Percentiles rank a stretch among this genome's conserved stretches.
phyloP scores from a whole-genome alignment of 176 grass and related monocot genomes.

The Raddia guianensis region DNA sequence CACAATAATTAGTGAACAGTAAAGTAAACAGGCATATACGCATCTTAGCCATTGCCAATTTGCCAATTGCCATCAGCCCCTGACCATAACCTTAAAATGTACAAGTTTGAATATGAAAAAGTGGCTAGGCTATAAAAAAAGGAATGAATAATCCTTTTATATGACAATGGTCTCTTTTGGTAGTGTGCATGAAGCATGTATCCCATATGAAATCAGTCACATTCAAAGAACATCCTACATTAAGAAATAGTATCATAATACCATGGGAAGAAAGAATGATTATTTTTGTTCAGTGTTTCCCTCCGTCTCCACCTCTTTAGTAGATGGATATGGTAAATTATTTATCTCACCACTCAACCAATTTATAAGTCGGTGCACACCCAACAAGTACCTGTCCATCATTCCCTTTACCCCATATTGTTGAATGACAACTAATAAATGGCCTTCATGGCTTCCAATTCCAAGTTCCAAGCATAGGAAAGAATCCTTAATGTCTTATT shows the following conservation, averaged over 20 bases:
- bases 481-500: conserved; percentile 26
- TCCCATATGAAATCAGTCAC: not conserved
- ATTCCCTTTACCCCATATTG: conserved; percentile 16
- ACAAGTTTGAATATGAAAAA: not conserved
- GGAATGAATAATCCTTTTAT: not conserved
- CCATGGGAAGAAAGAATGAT: not conserved
- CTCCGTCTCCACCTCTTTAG: not conserved
- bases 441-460: not conserved
- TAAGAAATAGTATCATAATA: not conserved
- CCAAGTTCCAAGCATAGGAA: not conserved
- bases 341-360: conserved; percentile 5
- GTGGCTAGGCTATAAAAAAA: conserved; percentile 4
- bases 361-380: not conserved
- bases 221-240: not conserved
- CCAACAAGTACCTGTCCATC: conserved; percentile 6
- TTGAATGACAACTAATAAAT: conserved; percentile 15
- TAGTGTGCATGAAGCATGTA: not conserved
- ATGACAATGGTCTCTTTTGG: not conserved
- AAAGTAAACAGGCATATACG: conserved; percentile 3
- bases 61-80: not conserved
- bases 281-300: not conserved
- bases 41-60: conserved; percentile 5
- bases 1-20: not conserved
- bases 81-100: conserved; percentile 16
- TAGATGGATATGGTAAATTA: not conserved